Evolutionary conservation across 2,329 filamentous ascomycete species (phyloP), one percentile per base, ranked within the genome.

Genomic region (Talaromyces piceae): DNA sequence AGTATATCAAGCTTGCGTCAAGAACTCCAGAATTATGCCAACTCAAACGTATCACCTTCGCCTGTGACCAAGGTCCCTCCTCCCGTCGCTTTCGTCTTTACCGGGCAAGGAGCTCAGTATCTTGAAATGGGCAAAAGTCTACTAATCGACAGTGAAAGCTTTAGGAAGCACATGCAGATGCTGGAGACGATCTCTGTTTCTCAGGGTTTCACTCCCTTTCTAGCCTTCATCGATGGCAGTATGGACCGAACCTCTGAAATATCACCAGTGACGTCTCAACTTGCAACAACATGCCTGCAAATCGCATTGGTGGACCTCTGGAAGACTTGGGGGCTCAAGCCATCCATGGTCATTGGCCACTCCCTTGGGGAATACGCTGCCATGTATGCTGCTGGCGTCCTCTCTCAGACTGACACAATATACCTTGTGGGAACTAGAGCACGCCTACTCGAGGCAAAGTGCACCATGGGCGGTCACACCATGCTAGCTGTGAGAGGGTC

Each of bases 401-500:
- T 67, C n/a, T 61, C 63, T 5, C 54, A 46, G 7, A 50, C 25
- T 30, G 63, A 65, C 48, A 55, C 58, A 7, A 51, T 90, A 51
- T 82, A 82, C 57, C 73, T 90, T 4, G 84, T 89, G 26, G 86
- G 85, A 41, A 65, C 74, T 49, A 80, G 87, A 53, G 86, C 86
- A 8, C 73, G 81, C 59, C 73, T 90, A 4, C 74, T 90, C 3
- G 77, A 82, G 41, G 57, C 67, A 41, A 62, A 66, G 46, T 73
- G 70, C 52, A 58, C 66, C 12, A 57, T 62, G 28, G 68, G 67
- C 43, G 73, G 69, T 1, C 69, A 73, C 46, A 61, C 67, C 2
- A 74, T 75, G 72, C 60, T 74, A 18, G 70, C 71, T 16, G 64
- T 74, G 8, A 66, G 67, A 64, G 41, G 25, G 11, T 44, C 31